Conservation (phyloP, 495 filamentous ascomycete genomes). For the Tetracladium setigerum region DNA sequence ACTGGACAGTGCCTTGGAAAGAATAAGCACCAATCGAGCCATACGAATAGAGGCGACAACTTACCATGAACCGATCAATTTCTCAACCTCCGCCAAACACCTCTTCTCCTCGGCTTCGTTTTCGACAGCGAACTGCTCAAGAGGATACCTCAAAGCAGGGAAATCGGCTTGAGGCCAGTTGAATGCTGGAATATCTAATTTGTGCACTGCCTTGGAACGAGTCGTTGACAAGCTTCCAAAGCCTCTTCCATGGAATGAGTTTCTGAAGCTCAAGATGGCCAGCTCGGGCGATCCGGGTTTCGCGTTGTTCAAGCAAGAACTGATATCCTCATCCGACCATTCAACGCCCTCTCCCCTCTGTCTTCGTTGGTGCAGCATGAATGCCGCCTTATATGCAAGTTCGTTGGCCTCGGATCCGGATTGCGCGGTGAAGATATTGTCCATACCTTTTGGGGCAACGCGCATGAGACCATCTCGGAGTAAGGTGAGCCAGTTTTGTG, state of each 20-base stretch:
- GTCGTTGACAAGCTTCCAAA: constrained; percentile 88
- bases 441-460: constrained; percentile 77
- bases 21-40: neutral
- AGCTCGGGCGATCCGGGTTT: constrained; percentile 72
- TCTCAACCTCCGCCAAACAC: constrained; percentile 80
- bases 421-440: constrained; percentile 93
- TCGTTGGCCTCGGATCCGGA: constrained; percentile 94
- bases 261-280: constrained; percentile 86
- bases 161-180: constrained; percentile 94
- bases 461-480: constrained; percentile 78
- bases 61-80: constrained; percentile 62
- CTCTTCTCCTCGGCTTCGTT: constrained; percentile 76
- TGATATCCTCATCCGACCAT: constrained; percentile 73
- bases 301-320: constrained; percentile 77
- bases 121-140: constrained; percentile 69
- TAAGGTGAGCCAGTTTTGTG: constrained; percentile 73
- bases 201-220: constrained; percentile 91
- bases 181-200: constrained; percentile 93
- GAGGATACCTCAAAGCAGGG: constrained; percentile 78
- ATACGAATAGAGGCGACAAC: too few species aligned
- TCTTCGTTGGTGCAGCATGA: constrained; percentile 86
- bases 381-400: constrained; percentile 92
- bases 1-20: constrained; percentile 54
- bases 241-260: constrained; percentile 86
- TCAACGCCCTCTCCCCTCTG: constrained; percentile 72